Percentiles rank a stretch among this genome's conserved stretches.
Evolutionary conservation across 441 rosid species (phyloP).

Genomic region (Populus hybrid): DNA sequence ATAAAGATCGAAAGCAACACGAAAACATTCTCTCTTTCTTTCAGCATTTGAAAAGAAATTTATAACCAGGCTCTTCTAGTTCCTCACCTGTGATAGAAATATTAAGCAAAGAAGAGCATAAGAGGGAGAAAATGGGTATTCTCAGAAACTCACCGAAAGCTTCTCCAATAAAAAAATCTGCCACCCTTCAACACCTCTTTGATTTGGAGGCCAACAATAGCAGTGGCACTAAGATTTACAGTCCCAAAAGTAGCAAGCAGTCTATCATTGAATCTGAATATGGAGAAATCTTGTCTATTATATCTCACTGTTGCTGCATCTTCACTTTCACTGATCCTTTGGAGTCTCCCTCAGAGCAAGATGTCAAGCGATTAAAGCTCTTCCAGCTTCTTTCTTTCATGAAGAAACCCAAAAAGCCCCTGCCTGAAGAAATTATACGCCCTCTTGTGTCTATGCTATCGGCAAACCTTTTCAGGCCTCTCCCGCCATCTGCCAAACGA

Average conservation of each 20-base stretch:
- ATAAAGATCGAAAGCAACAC: conserved; percentile 4
- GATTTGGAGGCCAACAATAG: conserved; percentile 30
- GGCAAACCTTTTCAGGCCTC: conserved; percentile 48
- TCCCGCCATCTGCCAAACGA: conserved; percentile 37
- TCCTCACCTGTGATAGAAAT: neutral
- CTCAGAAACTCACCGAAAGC: conserved; percentile 30
- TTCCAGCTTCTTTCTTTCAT: conserved; percentile 36
- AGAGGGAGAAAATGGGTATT: conserved; percentile 32
- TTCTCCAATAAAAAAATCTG: conserved; percentile 31
- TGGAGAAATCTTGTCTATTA: conserved; percentile 33
- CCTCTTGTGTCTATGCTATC: conserved; percentile 46
- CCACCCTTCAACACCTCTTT: conserved; percentile 37
- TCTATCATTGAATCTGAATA: conserved; percentile 21
- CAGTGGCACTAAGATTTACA: conserved; percentile 5
- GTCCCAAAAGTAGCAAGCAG: conserved; percentile 21
- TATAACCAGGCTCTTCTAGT: neutral
- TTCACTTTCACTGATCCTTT: conserved; percentile 47
- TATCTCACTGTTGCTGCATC: conserved; percentile 33
- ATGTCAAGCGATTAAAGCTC: conserved; percentile 43
- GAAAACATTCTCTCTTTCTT: conserved; percentile 5
- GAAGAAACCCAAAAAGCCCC: conserved; percentile 27
- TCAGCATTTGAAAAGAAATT: neutral
- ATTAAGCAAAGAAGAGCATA: neutral
- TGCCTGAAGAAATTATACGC: conserved; percentile 28
- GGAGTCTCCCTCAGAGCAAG: conserved; percentile 51